Conservation (phyloP, 106 monocot species). For the Allium cepa region DNA sequence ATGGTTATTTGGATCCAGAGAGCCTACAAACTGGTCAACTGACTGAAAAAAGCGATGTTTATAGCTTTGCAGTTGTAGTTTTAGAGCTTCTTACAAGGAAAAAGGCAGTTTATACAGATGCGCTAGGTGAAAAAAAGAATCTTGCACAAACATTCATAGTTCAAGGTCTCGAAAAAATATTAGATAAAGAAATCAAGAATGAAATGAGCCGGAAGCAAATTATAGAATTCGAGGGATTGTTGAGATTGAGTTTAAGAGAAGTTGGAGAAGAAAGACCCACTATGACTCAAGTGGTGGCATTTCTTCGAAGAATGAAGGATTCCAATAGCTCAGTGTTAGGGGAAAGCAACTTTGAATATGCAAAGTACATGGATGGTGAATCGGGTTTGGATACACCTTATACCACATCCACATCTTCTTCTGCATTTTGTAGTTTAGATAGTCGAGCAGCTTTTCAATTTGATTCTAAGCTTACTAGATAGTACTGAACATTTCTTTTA, state of each 20-base stretch:
- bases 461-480: background rate
- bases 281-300: background rate
- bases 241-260: background rate
- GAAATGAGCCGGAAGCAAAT: background rate
- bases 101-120: background rate
- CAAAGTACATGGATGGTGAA: background rate
- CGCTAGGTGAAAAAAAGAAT: background rate
- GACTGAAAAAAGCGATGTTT: constrained; percentile 3
- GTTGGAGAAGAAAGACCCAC: background rate
- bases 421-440: background rate
- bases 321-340: background rate
- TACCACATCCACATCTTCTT: background rate
- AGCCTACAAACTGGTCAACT: background rate
- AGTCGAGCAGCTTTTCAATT: constrained; percentile 1
- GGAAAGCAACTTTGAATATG: background rate
- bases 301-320: background rate
- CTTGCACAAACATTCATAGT: background rate
- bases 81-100: constrained; percentile 2
- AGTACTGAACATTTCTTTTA: too few species aligned
- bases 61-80: constrained; percentile 6
- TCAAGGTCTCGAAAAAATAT: background rate
- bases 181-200: constrained; percentile 4
- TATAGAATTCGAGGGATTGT: background rate
- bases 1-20: constrained; percentile 4
- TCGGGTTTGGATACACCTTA: background rate